Evolutionary conservation across 495 filamentous ascomycete genomes (phyloP).

Genomic region (Neurospora sp.): DNA sequence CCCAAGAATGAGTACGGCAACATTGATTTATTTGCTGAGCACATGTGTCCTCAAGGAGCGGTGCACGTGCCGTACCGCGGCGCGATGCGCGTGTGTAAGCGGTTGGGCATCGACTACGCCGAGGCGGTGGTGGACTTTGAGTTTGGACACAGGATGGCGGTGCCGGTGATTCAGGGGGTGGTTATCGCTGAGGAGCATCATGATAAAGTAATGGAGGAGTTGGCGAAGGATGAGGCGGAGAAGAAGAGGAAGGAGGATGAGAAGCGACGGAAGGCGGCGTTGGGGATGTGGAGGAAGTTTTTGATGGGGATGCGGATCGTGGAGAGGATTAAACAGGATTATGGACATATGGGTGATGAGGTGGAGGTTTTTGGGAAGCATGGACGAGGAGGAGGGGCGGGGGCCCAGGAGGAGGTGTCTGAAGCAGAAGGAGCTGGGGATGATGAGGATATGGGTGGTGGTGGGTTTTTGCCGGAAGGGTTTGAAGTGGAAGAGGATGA

Average conservation of each 20-base stretch:
- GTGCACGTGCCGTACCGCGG: conserved; percentile 73
- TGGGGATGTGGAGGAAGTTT: conserved; percentile 79
- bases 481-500: conserved; percentile 29
- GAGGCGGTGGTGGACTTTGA: conserved; percentile 97
- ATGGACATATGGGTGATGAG: conserved; percentile 45
- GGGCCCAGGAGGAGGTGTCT: conserved; percentile 12
- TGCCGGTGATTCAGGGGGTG: conserved; percentile 83
- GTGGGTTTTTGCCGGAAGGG: conserved; percentile 46
- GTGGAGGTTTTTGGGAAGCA: conserved; percentile 30
- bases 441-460: conserved; percentile 42
- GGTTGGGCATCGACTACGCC: conserved; percentile 77
- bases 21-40: conserved; percentile 88
- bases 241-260: conserved; percentile 67
- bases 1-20: conserved; percentile 95
- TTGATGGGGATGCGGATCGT: conserved; percentile 74
- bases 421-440: conserved; percentile 6
- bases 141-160: conserved; percentile 85
- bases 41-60: conserved; percentile 84
- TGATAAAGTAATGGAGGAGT: conserved; percentile 65
- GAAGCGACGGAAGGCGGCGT: conserved; percentile 63
- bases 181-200: conserved; percentile 76
- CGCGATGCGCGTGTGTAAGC: conserved; percentile 67
- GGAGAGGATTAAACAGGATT: conserved; percentile 68
- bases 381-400: conserved; percentile 12
- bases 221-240: conserved; percentile 73